Conservation (phyloP, 2,329 filamentous ascomycete genomes). For the Epichloe bromicola region DNA sequence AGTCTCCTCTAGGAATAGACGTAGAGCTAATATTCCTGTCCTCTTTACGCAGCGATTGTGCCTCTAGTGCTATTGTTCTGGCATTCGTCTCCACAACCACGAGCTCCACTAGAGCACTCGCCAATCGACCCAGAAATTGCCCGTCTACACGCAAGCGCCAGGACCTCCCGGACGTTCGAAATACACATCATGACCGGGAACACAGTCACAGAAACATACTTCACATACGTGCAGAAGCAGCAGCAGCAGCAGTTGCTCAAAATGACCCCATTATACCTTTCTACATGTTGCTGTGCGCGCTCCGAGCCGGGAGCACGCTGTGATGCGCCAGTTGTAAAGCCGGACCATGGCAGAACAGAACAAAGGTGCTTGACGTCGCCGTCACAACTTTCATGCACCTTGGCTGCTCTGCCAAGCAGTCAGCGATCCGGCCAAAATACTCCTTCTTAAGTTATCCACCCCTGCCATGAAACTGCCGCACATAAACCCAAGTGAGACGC, state of each 20-base stretch:
- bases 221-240: not conserved
- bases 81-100: no score
- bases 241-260: not conserved
- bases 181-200: no score
- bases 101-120: no score
- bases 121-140: no score
- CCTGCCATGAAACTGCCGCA: slow-evolving; percentile 7
- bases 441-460: not conserved
- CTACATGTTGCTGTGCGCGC: slow-evolving; percentile 2
- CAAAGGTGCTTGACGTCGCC: not conserved
- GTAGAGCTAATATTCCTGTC: no score
- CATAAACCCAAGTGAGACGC: slow-evolving; percentile 10
- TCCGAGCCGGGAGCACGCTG: slow-evolving; percentile 4
- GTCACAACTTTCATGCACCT: slow-evolving; percentile 3
- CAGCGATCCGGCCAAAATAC: slow-evolving; percentile 2
- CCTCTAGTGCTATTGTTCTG: no score
- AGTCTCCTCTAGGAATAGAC: no score
- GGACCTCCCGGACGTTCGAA: no score
- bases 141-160: no score
- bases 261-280: slow-evolving; percentile 1
- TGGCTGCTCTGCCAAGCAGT: slow-evolving; percentile 4
- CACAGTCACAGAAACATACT: not conserved
- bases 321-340: slow-evolving; percentile 8
- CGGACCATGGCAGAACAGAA: not conserved
- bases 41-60: no score